phyloP scores from a whole-genome alignment of 148 eudicot genomes.

The Cornus kousa region DNA sequence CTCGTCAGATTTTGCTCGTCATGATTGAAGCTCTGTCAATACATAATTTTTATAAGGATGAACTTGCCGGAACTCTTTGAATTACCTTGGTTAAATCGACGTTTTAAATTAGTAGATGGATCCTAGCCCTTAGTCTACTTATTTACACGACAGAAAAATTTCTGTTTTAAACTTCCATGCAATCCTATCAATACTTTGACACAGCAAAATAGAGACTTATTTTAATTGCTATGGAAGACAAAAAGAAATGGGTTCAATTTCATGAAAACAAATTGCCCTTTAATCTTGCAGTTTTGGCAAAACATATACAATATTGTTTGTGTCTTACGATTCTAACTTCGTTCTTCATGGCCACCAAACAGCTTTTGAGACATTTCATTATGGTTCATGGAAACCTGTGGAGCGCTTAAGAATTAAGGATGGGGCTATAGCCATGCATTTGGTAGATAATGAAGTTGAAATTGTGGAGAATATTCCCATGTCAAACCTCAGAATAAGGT shows the following conservation, averaged over 20 bases:
- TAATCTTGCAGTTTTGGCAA: neutral
- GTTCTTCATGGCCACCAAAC: constrained; percentile 16
- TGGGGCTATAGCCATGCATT: constrained; percentile 48
- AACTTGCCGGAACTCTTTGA: no score
- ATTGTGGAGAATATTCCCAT: constrained; percentile 55
- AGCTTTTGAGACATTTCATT: constrained; percentile 81
- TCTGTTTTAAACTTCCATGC: no score
- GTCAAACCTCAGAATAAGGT: constrained; percentile 63
- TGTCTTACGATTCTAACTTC: neutral
- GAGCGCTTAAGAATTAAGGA: constrained; percentile 56
- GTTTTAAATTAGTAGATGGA: no score
- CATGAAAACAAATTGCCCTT: neutral
- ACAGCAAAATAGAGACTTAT: neutral
- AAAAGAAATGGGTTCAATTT: neutral
- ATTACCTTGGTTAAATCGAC: no score
- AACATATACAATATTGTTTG: neutral
- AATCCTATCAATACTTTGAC: neutral
- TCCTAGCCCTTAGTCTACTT: no score
- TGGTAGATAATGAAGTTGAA: constrained; percentile 47
- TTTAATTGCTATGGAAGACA: neutral
- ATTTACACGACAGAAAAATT: no score
- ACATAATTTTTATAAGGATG: no score
- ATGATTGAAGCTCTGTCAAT: no score
- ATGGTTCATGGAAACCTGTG: constrained; percentile 61
- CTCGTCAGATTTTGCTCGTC: no score